These are phyloP conservation scores for Tremellales sp. DNA, from an alignment of 1,284 basidiomycete species.

Conservation along the genomic window DNA sequence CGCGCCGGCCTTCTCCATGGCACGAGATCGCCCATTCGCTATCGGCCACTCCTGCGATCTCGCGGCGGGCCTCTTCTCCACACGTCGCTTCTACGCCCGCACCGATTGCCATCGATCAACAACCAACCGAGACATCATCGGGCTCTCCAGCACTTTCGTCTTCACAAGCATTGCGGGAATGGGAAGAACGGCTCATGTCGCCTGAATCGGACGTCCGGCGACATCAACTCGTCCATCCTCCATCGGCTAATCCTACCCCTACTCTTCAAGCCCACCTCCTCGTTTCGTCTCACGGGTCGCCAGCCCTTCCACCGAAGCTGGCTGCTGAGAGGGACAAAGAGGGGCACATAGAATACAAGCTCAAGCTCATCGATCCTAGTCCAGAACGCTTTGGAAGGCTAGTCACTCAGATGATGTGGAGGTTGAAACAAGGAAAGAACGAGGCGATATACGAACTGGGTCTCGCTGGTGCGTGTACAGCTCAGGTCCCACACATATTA, in stretches of 20 bases:
- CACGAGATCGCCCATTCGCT: conserved; percentile 40
- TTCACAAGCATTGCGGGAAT: conserved; percentile 36
- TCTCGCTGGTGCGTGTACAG: conserved; percentile 51
- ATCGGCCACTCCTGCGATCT: conserved; percentile 24
- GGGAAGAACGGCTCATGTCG: conserved; percentile 31
- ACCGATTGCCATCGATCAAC: background rate
- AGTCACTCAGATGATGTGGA: conserved; percentile 92
- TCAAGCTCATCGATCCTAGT: conserved; percentile 45
- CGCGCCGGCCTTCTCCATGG: conserved; percentile 44
- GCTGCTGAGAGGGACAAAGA: conserved; percentile 46
- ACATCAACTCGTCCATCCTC: conserved; percentile 30
- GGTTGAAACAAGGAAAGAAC: conserved; percentile 83
- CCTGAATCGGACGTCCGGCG: conserved; percentile 26
- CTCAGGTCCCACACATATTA: background rate
- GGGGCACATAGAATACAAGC: conserved; percentile 50
- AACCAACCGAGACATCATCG: background rate
- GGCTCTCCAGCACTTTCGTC: conserved; percentile 9
- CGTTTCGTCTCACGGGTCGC: background rate
- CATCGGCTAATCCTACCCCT: background rate
- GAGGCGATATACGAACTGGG: conserved; percentile 91
- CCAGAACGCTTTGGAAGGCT: conserved; percentile 54
- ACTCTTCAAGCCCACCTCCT: conserved; percentile 1
- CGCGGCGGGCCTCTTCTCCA: conserved; percentile 9
- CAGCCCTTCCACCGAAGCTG: conserved; percentile 29
- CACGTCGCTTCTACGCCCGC: conserved; percentile 3